A percentile compares a stretch with the other conserved stretches of the same genome.
These are phyloP conservation scores for Persicaria tinctoria DNA, from an alignment of 148 eudicot species.

Conservation along the genomic window DNA sequence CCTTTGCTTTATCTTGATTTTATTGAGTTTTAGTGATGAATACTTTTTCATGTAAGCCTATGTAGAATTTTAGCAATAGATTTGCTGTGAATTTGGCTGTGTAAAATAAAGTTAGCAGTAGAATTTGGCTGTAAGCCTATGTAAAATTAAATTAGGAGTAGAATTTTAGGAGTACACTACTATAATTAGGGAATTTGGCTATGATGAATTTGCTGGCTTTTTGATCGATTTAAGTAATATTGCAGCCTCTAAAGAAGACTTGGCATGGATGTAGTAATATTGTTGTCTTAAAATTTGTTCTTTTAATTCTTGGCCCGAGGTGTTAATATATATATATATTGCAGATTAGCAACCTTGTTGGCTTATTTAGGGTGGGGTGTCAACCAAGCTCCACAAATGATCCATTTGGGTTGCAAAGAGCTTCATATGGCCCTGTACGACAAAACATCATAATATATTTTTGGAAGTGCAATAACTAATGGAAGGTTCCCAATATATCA, in stretches of 20 bases:
- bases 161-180: background rate
- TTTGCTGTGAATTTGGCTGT: background rate
- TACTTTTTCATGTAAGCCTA: too few species aligned
- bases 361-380: slow-evolving; percentile 94
- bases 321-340: background rate
- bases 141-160: background rate
- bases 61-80: too few species aligned
- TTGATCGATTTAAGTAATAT: background rate
- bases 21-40: too few species aligned
- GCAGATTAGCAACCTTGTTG: slow-evolving; percentile 96
- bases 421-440: slow-evolving; percentile 87
- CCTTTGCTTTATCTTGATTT: too few species aligned
- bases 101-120: too few species aligned
- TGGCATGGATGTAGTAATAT: background rate
- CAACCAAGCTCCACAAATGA: slow-evolving; percentile 87
- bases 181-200: background rate
- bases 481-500: slow-evolving; percentile 29
- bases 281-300: background rate
- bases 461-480: slow-evolving; percentile 42
- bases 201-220: background rate
- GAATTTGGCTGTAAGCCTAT: slow-evolving; percentile 34
- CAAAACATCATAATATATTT: background rate
- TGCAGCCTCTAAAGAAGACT: background rate
- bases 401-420: slow-evolving; percentile 90
- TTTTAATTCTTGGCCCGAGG: background rate